Base-by-base conservation (phyloP, 2,329 filamentous ascomycete genomes). In the Didymella glomerata region DNA sequence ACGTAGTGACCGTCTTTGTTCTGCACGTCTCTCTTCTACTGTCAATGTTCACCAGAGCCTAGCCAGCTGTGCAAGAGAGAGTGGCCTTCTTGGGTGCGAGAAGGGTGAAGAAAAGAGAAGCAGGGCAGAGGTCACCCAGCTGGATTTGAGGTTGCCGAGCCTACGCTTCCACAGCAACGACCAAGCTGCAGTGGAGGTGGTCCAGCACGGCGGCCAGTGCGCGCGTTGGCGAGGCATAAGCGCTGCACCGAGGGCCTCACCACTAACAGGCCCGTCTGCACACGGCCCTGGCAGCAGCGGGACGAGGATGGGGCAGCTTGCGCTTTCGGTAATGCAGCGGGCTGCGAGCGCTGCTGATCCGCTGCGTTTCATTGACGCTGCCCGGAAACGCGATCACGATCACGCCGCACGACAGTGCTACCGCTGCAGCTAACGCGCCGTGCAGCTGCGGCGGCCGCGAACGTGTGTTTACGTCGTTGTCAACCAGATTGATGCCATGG, bases 81-180 rank as follows among this genome's bases (percentile, higher is more conserved):
- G 61, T 60, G 64, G 70, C 74, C 74, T 76, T 76, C 73, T 77
- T 70, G 72, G 71, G 72, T 69, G 72, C 71, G 68, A 76, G 76
- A 77, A 77, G 74, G 75, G 66, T 74, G 68, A 66, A 65, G 66
- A 68, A 67, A 68, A 69, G 66, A 66, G 68, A 64, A 61, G 63
- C 54, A 60, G 62, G 57, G 65, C 61, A 46, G 48, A 66, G 65
- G 66, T 69, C 68, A 68, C 71, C 67, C 72, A 74, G 73, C 70
- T 73, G 69, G 71, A 67, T 71, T 69, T 74, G 73, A 76, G 70
- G 71, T 69, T 72, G 70, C 69, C 69, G 69, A 68, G 67, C 66
- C 57, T 52, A 48, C 49, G 57, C 57, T 60, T 60, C 57, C 57
- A 60, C 57, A 60, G 57, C 57, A 60, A 60, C 57, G 57, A 54